Base-by-base conservation (phyloP, 805 yeast genomes). In the Sugiyamaella qingdaonensis region DNA sequence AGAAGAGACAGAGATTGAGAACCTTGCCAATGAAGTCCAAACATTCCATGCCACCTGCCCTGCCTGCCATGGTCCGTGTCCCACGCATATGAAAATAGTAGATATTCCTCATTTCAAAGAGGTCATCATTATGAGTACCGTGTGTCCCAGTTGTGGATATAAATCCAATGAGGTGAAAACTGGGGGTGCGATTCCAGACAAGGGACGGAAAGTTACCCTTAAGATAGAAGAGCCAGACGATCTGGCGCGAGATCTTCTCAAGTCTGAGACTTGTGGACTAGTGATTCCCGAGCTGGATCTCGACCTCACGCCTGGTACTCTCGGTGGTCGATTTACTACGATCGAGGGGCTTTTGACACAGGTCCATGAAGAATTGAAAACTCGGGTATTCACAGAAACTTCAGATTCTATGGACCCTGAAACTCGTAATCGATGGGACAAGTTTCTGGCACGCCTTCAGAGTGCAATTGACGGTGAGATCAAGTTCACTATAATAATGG, bases 71-170 rank as follows among this genome's bases (percentile, higher is more conserved):
- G 79, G 79, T 53, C 81, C 84, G 10, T 87, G 96, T 69, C 88
- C 82, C 52, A 94, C 99, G 2, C 95, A 91, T 67, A 94, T 94
- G 99, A 94, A 94, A 74, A 81, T 90, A 36, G 96, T 94, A 19
- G 85, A 89, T 68, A 94, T 94, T 60, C 99, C 99, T 18, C 98
- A 94, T 72, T 94, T 94, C 79, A 91, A 92, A 73, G 98, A 94
- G 60, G 99, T 94, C 39, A 86, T 94, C 55, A 81, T 94, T 63
- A 94, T 94, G 99, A 86, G 95, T 47, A 94, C 99, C 0, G 84
- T 81, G 1, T 94, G 99, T 73, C 91, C 85, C 32, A 73, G 80
- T 58, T 94, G 99, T 73, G 99, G 98, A 35, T 94, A 87, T 73
- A 92, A 88, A 73, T 88, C 96, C 14, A 94, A 94, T 68, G 99